Base-by-base conservation (phyloP, 441 rosid species). In the Adansonia rubrostipa region DNA sequence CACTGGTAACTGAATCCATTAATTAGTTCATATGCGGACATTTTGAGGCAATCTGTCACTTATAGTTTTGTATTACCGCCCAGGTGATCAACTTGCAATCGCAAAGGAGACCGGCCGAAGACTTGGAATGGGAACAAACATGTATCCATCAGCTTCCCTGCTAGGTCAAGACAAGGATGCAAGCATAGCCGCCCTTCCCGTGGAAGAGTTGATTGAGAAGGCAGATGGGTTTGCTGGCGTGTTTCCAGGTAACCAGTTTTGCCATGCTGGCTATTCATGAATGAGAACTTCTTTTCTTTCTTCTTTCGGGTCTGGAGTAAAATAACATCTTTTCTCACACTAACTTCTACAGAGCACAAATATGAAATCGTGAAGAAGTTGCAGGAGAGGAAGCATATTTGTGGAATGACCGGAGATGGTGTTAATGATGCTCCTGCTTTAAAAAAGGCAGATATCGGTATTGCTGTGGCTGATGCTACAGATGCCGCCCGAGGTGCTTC, bases 51-150 rank as follows among this genome's bases (percentile, higher is more conserved):
- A 47, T 61, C 71, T 20, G 45, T 10, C 28, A 71, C 10, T 33
- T 28, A 19, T 50, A 36, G 40, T 36, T 48, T 66, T 11, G 19
- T 53, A 13, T 13, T 5, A 17, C 4, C 24, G 50, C 54, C 56
- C 40, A 85, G 97, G 97, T 78, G 99, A 95, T 83, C 99, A 95
- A 77, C 95, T 95, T 80, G 99, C 99, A 73, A 96, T 96, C 71
- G 99, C 89, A 73, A 96, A 96, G 88, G 99, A 96, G 82, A 96
- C 99, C 4, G 99, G 99, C 50, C 91, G 98, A 60, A 89, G 99
- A 77, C 97, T 95, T 64, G 99, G 99, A 80, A 95, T 95, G 99
- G 99, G 99, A 86, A 91, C 97, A 71, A 96, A 96, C 88, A 96
- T 96, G 99, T 96, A 96, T 80, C 99, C 99, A 2, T 96, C 99